phyloP scores from a whole-genome alignment of 1,139 yeast genomes.

The Pichia sp. region DNA sequence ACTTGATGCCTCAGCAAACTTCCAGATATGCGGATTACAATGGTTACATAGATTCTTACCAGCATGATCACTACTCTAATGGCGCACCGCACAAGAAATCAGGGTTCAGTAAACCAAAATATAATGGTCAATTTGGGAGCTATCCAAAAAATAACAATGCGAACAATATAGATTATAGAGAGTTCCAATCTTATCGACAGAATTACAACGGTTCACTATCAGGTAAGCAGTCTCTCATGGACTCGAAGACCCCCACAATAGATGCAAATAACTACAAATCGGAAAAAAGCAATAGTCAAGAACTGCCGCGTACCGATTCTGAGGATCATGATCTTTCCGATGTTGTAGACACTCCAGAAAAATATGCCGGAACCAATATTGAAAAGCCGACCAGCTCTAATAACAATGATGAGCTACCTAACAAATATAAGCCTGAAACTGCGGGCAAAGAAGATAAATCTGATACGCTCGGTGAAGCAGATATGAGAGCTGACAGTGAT shows the following conservation, averaged over 20 bases:
- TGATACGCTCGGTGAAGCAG: not conserved
- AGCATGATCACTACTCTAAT: slow-evolving; percentile 1
- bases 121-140: not conserved
- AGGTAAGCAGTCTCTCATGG: slow-evolving; percentile 1
- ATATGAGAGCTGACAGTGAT: too few species aligned
- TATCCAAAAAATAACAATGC: not conserved
- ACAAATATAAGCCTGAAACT: not conserved
- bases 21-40: slow-evolving; percentile 11
- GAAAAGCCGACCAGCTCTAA: not conserved
- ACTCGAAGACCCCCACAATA: not conserved
- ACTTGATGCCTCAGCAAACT: not conserved
- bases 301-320: not conserved
- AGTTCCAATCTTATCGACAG: slow-evolving; percentile 1
- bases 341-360: not conserved
- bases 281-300: not conserved
- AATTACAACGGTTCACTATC: not conserved
- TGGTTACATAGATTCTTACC: slow-evolving; percentile 4
- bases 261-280: not conserved
- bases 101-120: slow-evolving; percentile 7
- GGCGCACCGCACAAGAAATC: slow-evolving; percentile 5
- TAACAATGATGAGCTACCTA: not conserved
- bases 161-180: not conserved
- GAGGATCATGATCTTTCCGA: not conserved
- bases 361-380: not conserved
- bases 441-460: not conserved